Evolutionary conservation across 495 filamentous ascomycete genomes (phyloP).

Genomic region (Parmelia sp.): DNA sequence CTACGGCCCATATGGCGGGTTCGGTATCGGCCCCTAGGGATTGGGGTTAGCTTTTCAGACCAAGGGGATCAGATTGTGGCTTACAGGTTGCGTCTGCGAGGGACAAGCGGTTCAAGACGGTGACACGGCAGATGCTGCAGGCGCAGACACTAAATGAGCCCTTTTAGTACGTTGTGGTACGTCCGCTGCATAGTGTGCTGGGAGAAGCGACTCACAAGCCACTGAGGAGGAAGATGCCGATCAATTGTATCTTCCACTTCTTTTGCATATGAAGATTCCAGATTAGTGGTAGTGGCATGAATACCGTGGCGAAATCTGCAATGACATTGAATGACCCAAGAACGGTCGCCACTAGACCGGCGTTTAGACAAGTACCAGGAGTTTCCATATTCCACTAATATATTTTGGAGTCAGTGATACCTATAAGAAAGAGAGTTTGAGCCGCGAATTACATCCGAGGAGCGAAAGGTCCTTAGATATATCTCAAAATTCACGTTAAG

Average conservation of each 20-base stretch:
- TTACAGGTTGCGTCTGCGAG: background rate
- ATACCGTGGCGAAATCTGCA: background rate
- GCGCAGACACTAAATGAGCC: constrained; percentile 1
- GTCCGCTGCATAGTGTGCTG: background rate
- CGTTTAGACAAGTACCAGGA: background rate
- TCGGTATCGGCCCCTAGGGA: background rate
- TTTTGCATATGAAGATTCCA: background rate
- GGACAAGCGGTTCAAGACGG: background rate
- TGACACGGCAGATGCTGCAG: constrained; percentile 1
- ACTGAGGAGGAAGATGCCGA: constrained; percentile 2
- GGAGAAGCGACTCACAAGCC: background rate
- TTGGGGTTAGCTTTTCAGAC: background rate
- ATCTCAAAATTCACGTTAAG: too few relatives aligned
- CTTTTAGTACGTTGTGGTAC: background rate
- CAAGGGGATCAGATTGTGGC: background rate
- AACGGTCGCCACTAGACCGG: background rate
- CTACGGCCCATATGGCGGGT: constrained; percentile 1
- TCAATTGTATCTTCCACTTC: background rate
- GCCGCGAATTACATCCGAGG: background rate
- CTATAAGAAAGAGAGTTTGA: background rate
- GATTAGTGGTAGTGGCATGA: background rate
- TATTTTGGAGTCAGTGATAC: background rate
- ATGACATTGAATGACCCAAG: background rate
- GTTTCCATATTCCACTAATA: background rate
- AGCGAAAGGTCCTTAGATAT: background rate